Conservation (phyloP, 805 yeast genomes). For the Kodamaea kaohsiungensis region DNA sequence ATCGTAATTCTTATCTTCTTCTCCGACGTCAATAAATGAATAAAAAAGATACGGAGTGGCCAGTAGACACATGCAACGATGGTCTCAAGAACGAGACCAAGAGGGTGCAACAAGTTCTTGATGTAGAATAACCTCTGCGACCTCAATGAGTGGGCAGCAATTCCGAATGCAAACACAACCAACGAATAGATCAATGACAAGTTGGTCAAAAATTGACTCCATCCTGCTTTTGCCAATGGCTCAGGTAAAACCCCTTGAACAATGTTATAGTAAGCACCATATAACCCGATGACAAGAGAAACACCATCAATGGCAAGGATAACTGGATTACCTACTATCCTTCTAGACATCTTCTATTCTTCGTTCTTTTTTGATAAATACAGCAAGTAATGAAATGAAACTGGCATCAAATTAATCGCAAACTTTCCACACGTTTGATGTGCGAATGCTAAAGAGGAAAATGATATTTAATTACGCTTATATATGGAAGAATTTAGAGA, state of each 20-base stretch:
- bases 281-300: conserved; percentile 29
- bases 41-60: conserved; percentile 59
- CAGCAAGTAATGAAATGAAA: conserved; percentile 5
- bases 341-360: conserved; percentile 11
- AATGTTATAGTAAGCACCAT: conserved; percentile 25
- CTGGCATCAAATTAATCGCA: background rate
- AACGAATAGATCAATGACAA: conserved; percentile 15
- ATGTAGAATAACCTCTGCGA: conserved; percentile 25
- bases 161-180: conserved; percentile 21
- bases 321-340: conserved; percentile 32
- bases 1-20: conserved; percentile 44
- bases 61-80: conserved; percentile 68
- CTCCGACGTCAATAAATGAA: conserved; percentile 47
- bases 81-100: conserved; percentile 58
- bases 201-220: conserved; percentile 71
- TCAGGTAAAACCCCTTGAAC: conserved; percentile 44
- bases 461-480: background rate
- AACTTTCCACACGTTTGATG: background rate
- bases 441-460: background rate
- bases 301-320: conserved; percentile 25
- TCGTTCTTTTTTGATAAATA: background rate
- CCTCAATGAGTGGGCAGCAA: conserved; percentile 33
- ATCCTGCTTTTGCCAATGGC: conserved; percentile 57
- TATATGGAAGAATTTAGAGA: conserved; percentile 18
- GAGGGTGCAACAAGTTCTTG: conserved; percentile 50